Evolutionary conservation across 345 rosid species (phyloP), one percentile per base, ranked within the genome.

Genomic region (Populus euphratica): DNA sequence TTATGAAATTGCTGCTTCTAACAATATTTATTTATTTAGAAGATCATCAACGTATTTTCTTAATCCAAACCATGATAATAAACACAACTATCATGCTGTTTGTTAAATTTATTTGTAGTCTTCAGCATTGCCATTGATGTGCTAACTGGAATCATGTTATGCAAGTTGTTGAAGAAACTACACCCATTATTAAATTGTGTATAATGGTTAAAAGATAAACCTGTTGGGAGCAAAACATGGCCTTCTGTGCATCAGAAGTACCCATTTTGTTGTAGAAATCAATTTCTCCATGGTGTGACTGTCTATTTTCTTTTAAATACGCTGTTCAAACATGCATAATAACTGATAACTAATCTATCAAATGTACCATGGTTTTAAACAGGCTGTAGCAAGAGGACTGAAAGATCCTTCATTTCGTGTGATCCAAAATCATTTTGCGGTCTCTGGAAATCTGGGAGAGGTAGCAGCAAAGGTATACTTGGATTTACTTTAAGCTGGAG

Each of bases 381-480:
- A 95, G 99, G 98, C 99, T 78, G 93, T 95, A 31, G 99, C 96
- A 68, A 90, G 94, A 81, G 99, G 99, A 68, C 85, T 95, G 69
- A 95, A 91, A 87, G 98, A 95, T 82, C 99, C 99, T 69, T 95
- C 99, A 31, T 91, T 87, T 84, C 89, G 96, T 66, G 99, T 95
- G 77, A 95, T 95, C 79, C 97, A 95, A 83, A 91, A 84, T 82
- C 99, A 93, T 84, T 95, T 95, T 85, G 97, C 98, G 56, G 81
- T 86, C 62, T 85, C 93, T 31, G 97, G 92, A 76, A 95, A 95
- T 86, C 82, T 95, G 70, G 99, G 99, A 69, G 97, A 93, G 75
- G 90, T 93, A 74, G 96, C 99, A 79, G 99, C 99, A 74, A 95
- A 93, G 99, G 99, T 93, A 89, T 79, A 29, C 27, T 63, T 66